Base-by-base conservation (phyloP, 129 eudicot species). In the Chrysanthemum lavandulifolium region DNA sequence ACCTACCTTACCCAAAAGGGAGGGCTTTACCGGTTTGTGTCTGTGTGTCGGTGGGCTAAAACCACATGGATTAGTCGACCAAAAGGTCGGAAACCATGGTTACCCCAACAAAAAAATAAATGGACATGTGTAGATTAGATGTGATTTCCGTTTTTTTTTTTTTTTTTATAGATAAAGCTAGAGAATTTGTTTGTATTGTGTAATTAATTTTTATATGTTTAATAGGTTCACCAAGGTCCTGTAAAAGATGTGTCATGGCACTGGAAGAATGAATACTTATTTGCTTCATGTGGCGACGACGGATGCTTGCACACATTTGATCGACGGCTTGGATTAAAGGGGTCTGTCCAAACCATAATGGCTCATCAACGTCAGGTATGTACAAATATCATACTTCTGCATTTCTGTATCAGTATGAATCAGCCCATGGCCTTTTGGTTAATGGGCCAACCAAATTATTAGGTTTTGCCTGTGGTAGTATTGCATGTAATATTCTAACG, bases 161-260 rank as follows among this genome's bases (percentile, higher is more conserved):
- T 3, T 69, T 33, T 23, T 23, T 23, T 23, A 51, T 60, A 11
- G 13, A 23, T 27, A 2, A 13, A 67, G 6, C 14, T 2, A 57
- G 58, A 53, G 2, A 36, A 18, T 71, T 6, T 40, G 10, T 36
- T 29, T 29, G 19, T 36, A 36, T 56, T 18, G 18, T 0, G 2
- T 45, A 5, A 31, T 25, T 33, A 67, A 52, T 49, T 43, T 60
- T 67, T 31, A 12, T 36, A 15, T 21, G 59, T 80, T 29, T 29
- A 19, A 21, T 23, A 91, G 96, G 81, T 81, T 58, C 92, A 86
- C 77, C 87, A 83, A 81, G 89, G 90, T 51, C 87, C 77, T 33
- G 96, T 88, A 2, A 91, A 88, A 79, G 97, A 91, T 83, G 97
- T 91, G 16, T 86, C 97, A 40, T 91, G 97, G 97, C 92, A 89